Conservation (phyloP, 768 basidiomycete genomes). For the Boletus rubescentipes region DNA sequence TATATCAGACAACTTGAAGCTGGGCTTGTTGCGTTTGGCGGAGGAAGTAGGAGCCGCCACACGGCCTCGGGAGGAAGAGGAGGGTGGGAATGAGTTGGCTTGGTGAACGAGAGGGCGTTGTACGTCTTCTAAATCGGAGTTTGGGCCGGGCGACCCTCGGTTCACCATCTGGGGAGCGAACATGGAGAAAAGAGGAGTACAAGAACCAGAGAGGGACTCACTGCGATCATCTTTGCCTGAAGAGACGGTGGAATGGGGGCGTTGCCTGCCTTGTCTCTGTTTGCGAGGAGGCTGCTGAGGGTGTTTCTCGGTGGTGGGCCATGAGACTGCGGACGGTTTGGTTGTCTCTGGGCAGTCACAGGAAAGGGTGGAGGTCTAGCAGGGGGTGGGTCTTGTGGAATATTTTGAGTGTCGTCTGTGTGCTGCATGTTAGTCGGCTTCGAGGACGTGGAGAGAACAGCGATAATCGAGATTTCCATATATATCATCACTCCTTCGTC, state of each 20-base stretch:
- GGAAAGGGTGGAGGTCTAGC: slow-evolving; percentile 2
- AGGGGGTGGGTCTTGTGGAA: background rate
- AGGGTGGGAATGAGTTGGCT: slow-evolving; percentile 36
- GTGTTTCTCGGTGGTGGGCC: slow-evolving; percentile 25
- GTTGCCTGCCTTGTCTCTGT: slow-evolving; percentile 39
- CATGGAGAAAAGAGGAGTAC: slow-evolving; percentile 12
- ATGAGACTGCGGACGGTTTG: slow-evolving; percentile 15
- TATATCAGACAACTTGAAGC: slow-evolving; percentile 65
- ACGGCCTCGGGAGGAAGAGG: slow-evolving; percentile 27
- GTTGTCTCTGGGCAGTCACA: slow-evolving; percentile 7
- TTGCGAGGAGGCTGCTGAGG: slow-evolving; percentile 44
- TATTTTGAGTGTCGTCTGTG: slow-evolving; percentile 8
- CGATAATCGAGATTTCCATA: slow-evolving; percentile 38
- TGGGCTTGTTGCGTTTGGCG: slow-evolving; percentile 47
- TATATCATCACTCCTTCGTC: slow-evolving; percentile 12
- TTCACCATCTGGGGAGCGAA: slow-evolving; percentile 45
- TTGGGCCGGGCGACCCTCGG: slow-evolving; percentile 32
- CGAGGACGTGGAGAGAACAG: slow-evolving; percentile 18
- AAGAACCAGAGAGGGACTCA: slow-evolving; percentile 36
- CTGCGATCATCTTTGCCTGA: slow-evolving; percentile 92
- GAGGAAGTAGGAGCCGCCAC: slow-evolving; percentile 39
- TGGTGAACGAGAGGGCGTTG: slow-evolving; percentile 33
- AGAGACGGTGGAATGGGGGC: slow-evolving; percentile 86
- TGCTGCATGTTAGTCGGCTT: slow-evolving; percentile 24
- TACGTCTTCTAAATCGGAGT: slow-evolving; percentile 28